Base-by-base conservation (phyloP, 306 rosid species). In the Ceratonia siliqua region DNA sequence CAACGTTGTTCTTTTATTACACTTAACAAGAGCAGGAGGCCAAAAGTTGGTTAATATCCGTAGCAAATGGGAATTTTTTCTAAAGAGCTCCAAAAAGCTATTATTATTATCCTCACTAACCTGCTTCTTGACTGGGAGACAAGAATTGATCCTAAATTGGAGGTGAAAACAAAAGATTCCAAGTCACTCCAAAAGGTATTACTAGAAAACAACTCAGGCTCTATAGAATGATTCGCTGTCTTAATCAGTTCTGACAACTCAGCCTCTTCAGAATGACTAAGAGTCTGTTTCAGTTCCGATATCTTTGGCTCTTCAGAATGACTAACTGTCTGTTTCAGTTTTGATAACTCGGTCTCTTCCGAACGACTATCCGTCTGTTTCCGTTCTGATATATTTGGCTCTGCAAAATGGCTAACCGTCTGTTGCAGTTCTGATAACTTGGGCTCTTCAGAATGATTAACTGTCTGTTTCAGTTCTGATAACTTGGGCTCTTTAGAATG, bases 121-220 rank as follows among this genome's bases (percentile, higher is more conserved):
- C 97, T 94, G 87, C 84, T 90, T 84, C 61, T 86, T 36, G 97
- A 90, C 84, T 62, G 81, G n/a, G 88, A 80, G 72, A 86, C 36
- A 36, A 89, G 66, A 84, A 61, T 61, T 2, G 87, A 82, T 82
- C 87, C 97, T 76, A n/a, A n/a, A n/a, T 82, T 81, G 77, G 86
- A 74, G 11, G 91, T 66, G 73, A 36, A 77, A 77, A 90, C 49
- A 79, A 88, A 92, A 68, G 89, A 82, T 82, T 88, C 82, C 82
- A 92, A 38, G 53, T 81, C 87, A 75, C 63, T 74, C 99, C 97
- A 90, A 83, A 94, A 90, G 55, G 88, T 86, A 70, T 20, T 68
- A 11, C 54, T 53, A 20, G 87, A 86, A 82, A 90, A 84, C 53
- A 90, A 88, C 80, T 55, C 80, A 20, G 67, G 77, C 68, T 79